Evolutionary conservation across 2,329 filamentous ascomycete genomes (phyloP).

Genomic region (Fusarium denticulatum): DNA sequence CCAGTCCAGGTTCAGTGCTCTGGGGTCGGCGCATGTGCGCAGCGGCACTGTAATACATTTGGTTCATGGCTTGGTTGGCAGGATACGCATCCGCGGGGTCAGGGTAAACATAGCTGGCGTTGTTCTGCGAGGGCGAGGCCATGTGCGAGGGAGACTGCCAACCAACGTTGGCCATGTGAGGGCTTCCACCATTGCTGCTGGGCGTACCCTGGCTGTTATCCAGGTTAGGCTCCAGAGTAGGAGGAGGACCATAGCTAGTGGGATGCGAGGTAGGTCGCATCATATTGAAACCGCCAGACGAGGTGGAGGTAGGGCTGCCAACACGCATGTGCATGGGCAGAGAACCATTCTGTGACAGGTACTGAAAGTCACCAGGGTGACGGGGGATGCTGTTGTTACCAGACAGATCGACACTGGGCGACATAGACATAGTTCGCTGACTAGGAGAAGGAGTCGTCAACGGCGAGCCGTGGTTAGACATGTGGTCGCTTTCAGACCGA

Average conservation of each 20-base stretch:
- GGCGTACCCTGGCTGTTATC: conserved; percentile 76
- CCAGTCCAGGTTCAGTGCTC: conserved; percentile 73
- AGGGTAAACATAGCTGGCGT: conserved; percentile 78
- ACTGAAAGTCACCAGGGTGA: conserved; percentile 71
- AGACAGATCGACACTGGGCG: conserved; percentile 79
- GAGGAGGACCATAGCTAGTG: conserved; percentile 80
- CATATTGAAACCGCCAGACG: conserved; percentile 64
- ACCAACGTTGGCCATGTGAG: conserved; percentile 82
- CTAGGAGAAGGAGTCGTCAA: conserved; percentile 84
- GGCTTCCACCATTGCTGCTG: conserved; percentile 81
- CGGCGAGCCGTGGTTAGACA: conserved; percentile 77
- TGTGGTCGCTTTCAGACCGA: conserved; percentile 76
- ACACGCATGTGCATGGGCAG: conserved; percentile 86
- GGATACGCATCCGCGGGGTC: conserved; percentile 79
- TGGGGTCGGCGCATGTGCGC: conserved; percentile 74
- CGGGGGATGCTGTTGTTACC: conserved; percentile 74
- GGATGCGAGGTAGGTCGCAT: conserved; percentile 87
- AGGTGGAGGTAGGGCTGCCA: conserved; percentile 75
- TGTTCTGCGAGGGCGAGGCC: conserved; percentile 74
- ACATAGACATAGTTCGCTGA: conserved; percentile 82
- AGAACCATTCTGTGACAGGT: conserved; percentile 77
- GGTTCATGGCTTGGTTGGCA: conserved; percentile 66
- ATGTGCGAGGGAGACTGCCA: conserved; percentile 89
- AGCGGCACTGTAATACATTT: conserved; percentile 78
- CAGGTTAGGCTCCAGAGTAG: conserved; percentile 85